Conservation (phyloP, 352 stramenopile genomes). For the Globisporangium viniferum region DNA sequence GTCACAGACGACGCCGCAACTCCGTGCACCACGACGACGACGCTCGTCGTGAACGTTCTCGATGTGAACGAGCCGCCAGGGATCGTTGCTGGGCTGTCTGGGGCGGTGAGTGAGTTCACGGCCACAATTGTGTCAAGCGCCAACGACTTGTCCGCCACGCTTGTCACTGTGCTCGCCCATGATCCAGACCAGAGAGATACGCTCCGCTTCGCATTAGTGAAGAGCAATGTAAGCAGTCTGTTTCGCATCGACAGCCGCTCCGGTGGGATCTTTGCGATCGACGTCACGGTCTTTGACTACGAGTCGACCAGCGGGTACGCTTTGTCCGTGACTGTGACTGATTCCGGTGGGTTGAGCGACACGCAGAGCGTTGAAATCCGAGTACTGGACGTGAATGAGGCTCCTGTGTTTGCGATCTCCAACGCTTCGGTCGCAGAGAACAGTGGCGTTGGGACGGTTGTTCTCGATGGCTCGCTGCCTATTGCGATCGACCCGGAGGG, state of each 20-base stretch:
- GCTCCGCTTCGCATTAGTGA: slow-evolving; percentile 17
- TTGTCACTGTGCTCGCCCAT: slow-evolving; percentile 19
- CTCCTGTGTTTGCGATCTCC: slow-evolving; percentile 29
- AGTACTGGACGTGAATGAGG: slow-evolving; percentile 46
- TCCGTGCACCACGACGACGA: slow-evolving; percentile 6
- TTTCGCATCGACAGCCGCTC: slow-evolving; percentile 43
- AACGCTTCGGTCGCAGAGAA: slow-evolving; percentile 21
- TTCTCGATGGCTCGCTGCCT: slow-evolving; percentile 17
- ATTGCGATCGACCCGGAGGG: slow-evolving; percentile 16
- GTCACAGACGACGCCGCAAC: slow-evolving; percentile 4
- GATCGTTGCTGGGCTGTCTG: slow-evolving; percentile 25
- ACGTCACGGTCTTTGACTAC: slow-evolving; percentile 42
- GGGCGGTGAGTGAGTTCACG: slow-evolving; percentile 39
- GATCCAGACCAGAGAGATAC: slow-evolving; percentile 9
- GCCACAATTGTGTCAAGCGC: neutral
- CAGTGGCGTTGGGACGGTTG: slow-evolving; percentile 16
- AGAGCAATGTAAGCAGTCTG: slow-evolving; percentile 22
- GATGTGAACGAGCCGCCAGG: slow-evolving; percentile 50
- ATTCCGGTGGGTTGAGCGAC: slow-evolving; percentile 29
- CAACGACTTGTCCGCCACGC: slow-evolving; percentile 20
- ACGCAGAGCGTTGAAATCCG: slow-evolving; percentile 27
- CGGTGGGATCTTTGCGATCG: slow-evolving; percentile 34
- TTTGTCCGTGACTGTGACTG: slow-evolving; percentile 17
- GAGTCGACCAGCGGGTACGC: slow-evolving; percentile 22
- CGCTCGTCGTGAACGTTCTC: slow-evolving; percentile 14